These are phyloP conservation scores for Aspergillus sp. DNA, from an alignment of 2,329 filamentous ascomycete species.

Conservation along the genomic window DNA sequence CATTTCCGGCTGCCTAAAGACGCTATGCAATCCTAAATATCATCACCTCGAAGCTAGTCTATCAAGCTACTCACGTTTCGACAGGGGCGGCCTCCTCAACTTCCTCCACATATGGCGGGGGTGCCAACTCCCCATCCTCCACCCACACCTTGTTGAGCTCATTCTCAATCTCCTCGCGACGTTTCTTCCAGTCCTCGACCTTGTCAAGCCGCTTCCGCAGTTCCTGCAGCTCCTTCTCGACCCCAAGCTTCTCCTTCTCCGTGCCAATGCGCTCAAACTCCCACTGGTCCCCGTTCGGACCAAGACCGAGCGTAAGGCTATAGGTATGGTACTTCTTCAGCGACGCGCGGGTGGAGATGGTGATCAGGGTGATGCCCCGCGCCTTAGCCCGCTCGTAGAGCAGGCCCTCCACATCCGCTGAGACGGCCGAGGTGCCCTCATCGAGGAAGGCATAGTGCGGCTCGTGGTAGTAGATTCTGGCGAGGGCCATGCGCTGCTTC, in stretches of 20 bases:
- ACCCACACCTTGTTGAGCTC: constrained; percentile 70
- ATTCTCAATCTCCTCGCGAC: constrained; percentile 74
- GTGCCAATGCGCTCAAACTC: constrained; percentile 92
- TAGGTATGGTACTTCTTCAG: constrained; percentile 95
- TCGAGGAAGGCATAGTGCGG: constrained; percentile 92
- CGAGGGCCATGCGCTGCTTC: constrained; percentile 93
- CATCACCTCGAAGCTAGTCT: too few species aligned
- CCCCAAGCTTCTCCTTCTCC: constrained; percentile 85
- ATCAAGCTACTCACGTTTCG: not conserved
- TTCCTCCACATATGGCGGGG: constrained; percentile 33
- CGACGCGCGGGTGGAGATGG: constrained; percentile 89
- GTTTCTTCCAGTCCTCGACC: constrained; percentile 78
- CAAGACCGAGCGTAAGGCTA: constrained; percentile 80
- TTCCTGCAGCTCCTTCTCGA: constrained; percentile 86
- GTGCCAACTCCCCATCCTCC: constrained; percentile 40
- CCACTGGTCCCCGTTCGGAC: constrained; percentile 81
- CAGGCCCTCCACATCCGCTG: constrained; percentile 88
- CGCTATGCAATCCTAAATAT: too few species aligned
- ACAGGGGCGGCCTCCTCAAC: constrained; percentile 4
- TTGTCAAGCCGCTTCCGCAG: constrained; percentile 74
- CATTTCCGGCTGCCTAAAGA: not conserved
- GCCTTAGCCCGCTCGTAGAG: constrained; percentile 92
- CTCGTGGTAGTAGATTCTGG: constrained; percentile 88
- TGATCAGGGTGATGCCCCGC: constrained; percentile 91
- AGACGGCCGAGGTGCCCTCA: constrained; percentile 87